Conservation (phyloP, 1,284 basidiomycete species). For the Vanrija sp. region DNA sequence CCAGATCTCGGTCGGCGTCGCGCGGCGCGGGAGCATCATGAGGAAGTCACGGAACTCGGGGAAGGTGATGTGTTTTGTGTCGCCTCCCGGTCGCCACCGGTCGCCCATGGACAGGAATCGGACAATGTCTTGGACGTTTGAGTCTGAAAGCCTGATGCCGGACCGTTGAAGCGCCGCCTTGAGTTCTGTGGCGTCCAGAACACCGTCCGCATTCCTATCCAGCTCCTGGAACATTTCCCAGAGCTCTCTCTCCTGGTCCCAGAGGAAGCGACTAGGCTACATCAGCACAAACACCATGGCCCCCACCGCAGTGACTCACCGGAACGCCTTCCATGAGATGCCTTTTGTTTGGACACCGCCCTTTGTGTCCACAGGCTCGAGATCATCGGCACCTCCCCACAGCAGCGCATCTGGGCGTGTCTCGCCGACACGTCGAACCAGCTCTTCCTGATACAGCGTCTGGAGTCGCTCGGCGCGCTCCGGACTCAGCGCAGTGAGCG, state of each 20-base stretch:
- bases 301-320: conserved; percentile 33
- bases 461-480: conserved; percentile 67
- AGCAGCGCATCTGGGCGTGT: conserved; percentile 41
- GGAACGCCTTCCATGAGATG: conserved; percentile 73
- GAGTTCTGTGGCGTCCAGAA: conserved; percentile 69
- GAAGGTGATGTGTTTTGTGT: conserved; percentile 60
- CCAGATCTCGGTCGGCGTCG: conserved; percentile 79
- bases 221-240: conserved; percentile 87
- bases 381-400: conserved; percentile 54
- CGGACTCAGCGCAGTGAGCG: conserved; percentile 54
- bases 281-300: conserved; percentile 31
- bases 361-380: conserved; percentile 31
- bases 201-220: conserved; percentile 79
- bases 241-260: conserved; percentile 59
- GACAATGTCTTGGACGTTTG: conserved; percentile 73
- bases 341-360: conserved; percentile 24
- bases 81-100: neutral
- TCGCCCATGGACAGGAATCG: conserved; percentile 53
- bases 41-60: conserved; percentile 85
- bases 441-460: conserved; percentile 71
- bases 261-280: conserved; percentile 26
- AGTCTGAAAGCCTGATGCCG: conserved; percentile 64
- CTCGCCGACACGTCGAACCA: conserved; percentile 58
- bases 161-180: conserved; percentile 64
- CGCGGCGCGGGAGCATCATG: conserved; percentile 74